Base-by-base conservation (phyloP, 2,329 filamentous ascomycete species). In the Diaporthe vexans region DNA sequence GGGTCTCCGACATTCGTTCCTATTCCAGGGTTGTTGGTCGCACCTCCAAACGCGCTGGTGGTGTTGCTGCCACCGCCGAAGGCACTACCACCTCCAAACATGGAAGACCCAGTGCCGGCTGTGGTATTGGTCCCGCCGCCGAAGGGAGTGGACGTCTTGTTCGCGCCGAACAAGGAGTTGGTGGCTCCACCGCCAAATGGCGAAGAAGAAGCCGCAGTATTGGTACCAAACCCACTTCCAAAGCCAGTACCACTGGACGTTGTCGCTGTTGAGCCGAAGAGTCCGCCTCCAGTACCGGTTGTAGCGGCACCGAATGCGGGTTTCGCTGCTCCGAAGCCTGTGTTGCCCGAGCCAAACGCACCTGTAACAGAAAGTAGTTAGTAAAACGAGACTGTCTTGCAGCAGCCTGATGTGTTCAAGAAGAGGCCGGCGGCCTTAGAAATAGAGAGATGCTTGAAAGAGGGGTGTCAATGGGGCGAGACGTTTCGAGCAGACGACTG, bases 1-100 rank as follows among this genome's bases (percentile, higher is more conserved):
- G 90, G 89, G 75, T 92, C 90, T 63, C 88, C 89, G 26, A 86
- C 83, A 57, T 84, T 87, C 68, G 83, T 85, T 57, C 88, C 87
- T 57, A 91, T 83, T 40, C 88, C 87, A 21, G 89, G 85, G 75
- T 88, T 90, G 75, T 82, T 82, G 11, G 82, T 79, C 13, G 83
- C 81, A 54, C 86, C 70, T 24, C 87, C 87, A 73, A 89, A 89
- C 2, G 81, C 83, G 15, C 83, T 79, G 54, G 78, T 83, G 74
- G 78, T 84, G 3, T 81, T 82, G 48, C 81, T 79, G 24, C 78
- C 79, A n/a, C 78, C 79, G 52, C 86, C 85, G 71, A 87, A 86
- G 19, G 78, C 80, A 40, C 80, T 79, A 37, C 78, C 81, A 72
- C 83, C 81, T 48, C 88, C 88, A 74, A 91, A 90, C 15, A 90